Percentiles rank a stretch among this genome's conserved stretches.
Conservation (phyloP, 208 protist species). For the Leishmania aethiopica region DNA sequence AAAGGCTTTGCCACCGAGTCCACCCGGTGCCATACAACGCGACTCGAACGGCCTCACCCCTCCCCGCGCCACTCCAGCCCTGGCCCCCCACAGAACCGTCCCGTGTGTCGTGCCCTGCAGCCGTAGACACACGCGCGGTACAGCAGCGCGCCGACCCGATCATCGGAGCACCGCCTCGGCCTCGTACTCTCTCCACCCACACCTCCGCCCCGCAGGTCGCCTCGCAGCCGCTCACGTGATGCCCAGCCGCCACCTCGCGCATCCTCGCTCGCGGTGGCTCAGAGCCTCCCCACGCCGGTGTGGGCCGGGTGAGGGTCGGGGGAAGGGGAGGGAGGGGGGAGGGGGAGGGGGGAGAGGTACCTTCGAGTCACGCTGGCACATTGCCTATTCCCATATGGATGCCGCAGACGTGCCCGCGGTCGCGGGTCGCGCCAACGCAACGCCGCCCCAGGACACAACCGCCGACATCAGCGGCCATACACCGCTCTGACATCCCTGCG, state of each 20-base stretch:
- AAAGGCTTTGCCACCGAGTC: not conserved
- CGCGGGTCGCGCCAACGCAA: not conserved
- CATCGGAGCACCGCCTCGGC: not conserved
- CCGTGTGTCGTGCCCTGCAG: not conserved
- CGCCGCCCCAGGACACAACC: not conserved
- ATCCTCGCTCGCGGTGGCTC: no score
- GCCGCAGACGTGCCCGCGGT: not conserved
- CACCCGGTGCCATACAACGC: no score
- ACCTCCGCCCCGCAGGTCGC: not conserved
- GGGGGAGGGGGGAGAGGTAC: not conserved
- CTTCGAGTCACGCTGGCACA: not conserved
- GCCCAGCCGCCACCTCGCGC: not conserved
- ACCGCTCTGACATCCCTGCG: not conserved
- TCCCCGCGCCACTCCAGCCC: not conserved
- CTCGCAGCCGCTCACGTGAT: not conserved
- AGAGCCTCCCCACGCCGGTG: not conserved
- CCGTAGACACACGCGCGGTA: not conserved
- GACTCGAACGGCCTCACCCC: no score
- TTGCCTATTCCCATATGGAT: not conserved
- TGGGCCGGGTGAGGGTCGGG: not conserved
- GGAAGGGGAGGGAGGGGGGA: not conserved
- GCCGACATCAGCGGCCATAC: not conserved
- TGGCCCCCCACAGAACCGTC: no score
- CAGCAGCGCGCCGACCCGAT: not conserved
- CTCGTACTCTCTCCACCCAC: not conserved